These are phyloP conservation scores for Petunia hybrid DNA, from an alignment of 305 asterid genomes.

Conservation along the genomic window DNA sequence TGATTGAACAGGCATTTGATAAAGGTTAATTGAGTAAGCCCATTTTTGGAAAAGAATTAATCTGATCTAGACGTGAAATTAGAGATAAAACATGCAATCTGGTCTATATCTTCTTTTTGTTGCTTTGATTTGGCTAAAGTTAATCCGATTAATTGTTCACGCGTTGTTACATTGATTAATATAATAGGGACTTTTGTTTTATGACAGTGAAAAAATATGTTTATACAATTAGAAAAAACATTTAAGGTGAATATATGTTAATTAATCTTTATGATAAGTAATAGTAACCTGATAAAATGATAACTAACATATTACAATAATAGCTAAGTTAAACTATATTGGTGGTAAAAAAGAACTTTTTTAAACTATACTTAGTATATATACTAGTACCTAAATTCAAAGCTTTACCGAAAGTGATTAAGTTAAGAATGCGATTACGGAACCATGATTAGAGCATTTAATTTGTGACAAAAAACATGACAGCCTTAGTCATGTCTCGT, in stretches of 20 bases:
- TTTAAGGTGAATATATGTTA: too few relatives aligned
- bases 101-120: conserved; percentile 6
- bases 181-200: not conserved
- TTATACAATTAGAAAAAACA: not conserved
- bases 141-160: not conserved
- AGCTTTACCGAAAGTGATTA: conserved; percentile 30
- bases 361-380: not conserved
- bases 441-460: conserved; percentile 40
- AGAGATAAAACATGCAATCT: not conserved
- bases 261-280: too few relatives aligned
- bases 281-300: too few relatives aligned
- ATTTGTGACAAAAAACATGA: conserved; percentile 47
- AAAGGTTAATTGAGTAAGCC: not conserved
- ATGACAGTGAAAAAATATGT: not conserved
- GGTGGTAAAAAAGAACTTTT: not conserved
- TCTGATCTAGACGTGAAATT: not conserved
- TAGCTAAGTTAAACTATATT: too few relatives aligned
- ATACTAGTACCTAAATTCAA: not conserved
- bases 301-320: not conserved
- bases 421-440: conserved; percentile 39
- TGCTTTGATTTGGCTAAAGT: not conserved
- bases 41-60: not conserved
- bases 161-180: conserved; percentile 3
- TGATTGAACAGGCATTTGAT: not conserved
- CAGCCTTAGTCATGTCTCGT: conserved; percentile 41